Percentiles rank a stretch among this genome's conserved stretches.
phyloP scores from a whole-genome alignment of 768 basidiomycete genomes.

The Pulveroboletus frians region DNA sequence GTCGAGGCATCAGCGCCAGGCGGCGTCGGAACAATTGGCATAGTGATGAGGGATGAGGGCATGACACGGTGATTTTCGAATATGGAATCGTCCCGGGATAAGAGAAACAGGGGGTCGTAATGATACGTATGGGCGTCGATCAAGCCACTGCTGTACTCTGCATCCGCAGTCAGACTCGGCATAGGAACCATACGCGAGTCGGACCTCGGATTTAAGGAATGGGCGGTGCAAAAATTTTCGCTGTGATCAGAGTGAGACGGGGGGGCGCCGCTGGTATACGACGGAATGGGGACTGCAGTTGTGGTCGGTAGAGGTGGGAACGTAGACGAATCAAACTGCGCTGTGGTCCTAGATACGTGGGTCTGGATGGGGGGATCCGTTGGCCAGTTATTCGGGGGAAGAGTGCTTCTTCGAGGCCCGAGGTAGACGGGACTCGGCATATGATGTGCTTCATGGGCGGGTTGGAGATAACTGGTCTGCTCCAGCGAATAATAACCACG shows the following conservation, averaged over 20 bases:
- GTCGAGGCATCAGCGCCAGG: neutral
- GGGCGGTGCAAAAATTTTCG: neutral
- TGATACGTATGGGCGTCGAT: constrained; percentile 1
- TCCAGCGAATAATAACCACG: neutral
- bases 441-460: neutral
- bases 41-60: neutral
- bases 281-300: neutral
- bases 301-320: neutral
- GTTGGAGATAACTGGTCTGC: neutral
- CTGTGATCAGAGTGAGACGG: neutral
- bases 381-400: neutral
- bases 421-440: neutral
- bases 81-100: neutral
- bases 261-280: neutral
- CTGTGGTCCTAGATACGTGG: neutral
- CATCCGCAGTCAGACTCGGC: neutral
- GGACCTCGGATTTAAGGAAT: neutral
- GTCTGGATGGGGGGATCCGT: neutral
- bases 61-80: neutral
- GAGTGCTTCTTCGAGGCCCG: neutral
- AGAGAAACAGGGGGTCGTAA: neutral
- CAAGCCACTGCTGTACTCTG: neutral
- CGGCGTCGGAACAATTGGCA: constrained; percentile 6
- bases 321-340: neutral
- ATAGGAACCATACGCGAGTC: neutral